These are phyloP conservation scores for Metahyphopichia silvanorum DNA, from an alignment of 805 yeast species.

Conservation along the genomic window DNA sequence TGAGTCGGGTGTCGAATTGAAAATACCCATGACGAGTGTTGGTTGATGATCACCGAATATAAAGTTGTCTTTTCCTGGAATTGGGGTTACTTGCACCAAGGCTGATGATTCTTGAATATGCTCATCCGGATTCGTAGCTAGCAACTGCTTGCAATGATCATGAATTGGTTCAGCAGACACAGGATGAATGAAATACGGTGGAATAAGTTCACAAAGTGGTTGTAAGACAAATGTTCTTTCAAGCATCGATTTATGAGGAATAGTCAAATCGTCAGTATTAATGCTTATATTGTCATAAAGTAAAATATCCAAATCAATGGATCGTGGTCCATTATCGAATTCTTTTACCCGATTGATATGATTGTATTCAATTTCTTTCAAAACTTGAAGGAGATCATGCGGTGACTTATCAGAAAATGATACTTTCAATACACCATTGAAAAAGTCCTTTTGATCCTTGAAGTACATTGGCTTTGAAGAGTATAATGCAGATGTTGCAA, in stretches of 20 bases:
- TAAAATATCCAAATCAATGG: constrained; percentile 85
- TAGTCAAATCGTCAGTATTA: constrained; percentile 54
- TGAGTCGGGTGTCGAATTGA: constrained; percentile 92
- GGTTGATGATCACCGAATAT: neutral
- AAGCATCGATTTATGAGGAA: constrained; percentile 87
- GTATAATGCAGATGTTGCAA: constrained; percentile 72
- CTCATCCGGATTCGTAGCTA: constrained; percentile 29
- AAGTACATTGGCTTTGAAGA: constrained; percentile 92
- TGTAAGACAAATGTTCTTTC: constrained; percentile 87
- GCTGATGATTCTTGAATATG: constrained; percentile 48
- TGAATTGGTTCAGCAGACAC: constrained; percentile 80
- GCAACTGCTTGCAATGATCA: constrained; percentile 58
- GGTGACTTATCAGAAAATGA: constrained; percentile 61
- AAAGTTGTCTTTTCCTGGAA: too few species aligned
- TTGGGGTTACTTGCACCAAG: constrained; percentile 51
- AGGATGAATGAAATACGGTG: constrained; percentile 71
- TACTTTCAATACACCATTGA: constrained; percentile 77
- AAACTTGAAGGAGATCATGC: constrained; percentile 50
- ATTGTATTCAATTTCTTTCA: constrained; percentile 78
- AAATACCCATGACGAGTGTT: constrained; percentile 80
- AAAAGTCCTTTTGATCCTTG: constrained; percentile 72
- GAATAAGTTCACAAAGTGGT: constrained; percentile 80
- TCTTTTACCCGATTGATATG: constrained; percentile 68
- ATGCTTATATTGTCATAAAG: constrained; percentile 61
- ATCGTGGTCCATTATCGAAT: constrained; percentile 87